A percentile compares a stretch with the other conserved stretches of the same genome.
phyloP scores from a whole-genome alignment of 495 filamentous ascomycete genomes.

The Hypoxylon intermedium region DNA sequence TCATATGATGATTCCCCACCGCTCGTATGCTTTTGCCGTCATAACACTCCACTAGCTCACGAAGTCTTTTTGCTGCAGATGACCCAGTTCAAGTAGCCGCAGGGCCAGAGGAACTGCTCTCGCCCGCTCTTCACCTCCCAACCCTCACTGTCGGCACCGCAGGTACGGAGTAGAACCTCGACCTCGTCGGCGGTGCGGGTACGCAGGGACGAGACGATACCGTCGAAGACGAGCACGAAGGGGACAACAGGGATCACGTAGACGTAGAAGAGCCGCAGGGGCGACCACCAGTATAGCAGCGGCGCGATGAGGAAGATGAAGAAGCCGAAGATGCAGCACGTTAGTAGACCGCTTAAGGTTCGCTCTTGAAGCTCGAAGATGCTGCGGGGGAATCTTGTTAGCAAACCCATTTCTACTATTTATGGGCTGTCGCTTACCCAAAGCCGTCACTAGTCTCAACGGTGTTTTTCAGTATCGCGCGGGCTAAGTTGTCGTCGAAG shows the following conservation, averaged over 20 bases:
- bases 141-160: slow-evolving; percentile 51
- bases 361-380: slow-evolving; percentile 79
- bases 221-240: slow-evolving; percentile 70
- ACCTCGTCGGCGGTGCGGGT: slow-evolving; percentile 71
- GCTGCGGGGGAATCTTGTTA: slow-evolving; percentile 35
- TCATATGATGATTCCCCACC: too few species aligned
- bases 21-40: background rate
- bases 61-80: slow-evolving; percentile 49
- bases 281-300: slow-evolving; percentile 60
- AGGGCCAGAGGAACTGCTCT: slow-evolving; percentile 57
- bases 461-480: slow-evolving; percentile 65
- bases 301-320: slow-evolving; percentile 62
- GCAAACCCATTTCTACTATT: background rate
- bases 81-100: slow-evolving; percentile 58
- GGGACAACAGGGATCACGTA: slow-evolving; percentile 70
- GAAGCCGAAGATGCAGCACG: slow-evolving; percentile 61
- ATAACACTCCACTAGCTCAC: background rate
- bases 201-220: slow-evolving; percentile 67
- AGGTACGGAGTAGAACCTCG: slow-evolving; percentile 59
- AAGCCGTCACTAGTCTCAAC: slow-evolving; percentile 69
- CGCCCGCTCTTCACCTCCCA: slow-evolving; percentile 65
- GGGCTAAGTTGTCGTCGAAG: slow-evolving; percentile 69
- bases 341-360: slow-evolving; percentile 57
- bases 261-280: slow-evolving; percentile 66
- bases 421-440: slow-evolving; percentile 49